These are phyloP conservation scores for Trypanosoma melophagium DNA, from an alignment of 208 protist genomes.

Conservation along the genomic window DNA sequence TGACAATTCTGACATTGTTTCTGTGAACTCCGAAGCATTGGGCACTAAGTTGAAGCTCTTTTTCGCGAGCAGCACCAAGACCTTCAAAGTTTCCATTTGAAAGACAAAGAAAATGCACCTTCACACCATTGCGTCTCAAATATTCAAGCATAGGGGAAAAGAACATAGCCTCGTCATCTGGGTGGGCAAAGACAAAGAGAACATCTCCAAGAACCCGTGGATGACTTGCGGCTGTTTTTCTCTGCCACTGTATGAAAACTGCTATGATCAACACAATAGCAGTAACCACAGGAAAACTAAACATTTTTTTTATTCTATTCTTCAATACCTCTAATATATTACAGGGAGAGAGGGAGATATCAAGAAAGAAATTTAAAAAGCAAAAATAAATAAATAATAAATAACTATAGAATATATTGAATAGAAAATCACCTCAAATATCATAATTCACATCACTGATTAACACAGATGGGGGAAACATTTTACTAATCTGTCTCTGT, in stretches of 20 bases:
- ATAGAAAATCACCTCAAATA: too few relatives aligned
- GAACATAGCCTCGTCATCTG: constrained; percentile 93
- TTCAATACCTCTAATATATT: too few relatives aligned
- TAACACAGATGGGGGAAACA: too few relatives aligned
- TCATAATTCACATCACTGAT: too few relatives aligned
- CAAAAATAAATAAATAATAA: background rate
- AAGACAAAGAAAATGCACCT: constrained; percentile 91
- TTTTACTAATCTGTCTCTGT: background rate
- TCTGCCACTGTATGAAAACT: constrained; percentile 54
- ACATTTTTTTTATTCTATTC: constrained; percentile 12
- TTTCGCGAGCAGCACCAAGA: constrained; percentile 68
- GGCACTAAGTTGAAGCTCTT: constrained; percentile 88
- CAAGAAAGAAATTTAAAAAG: constrained; percentile 7
- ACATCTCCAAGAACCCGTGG: constrained; percentile 71
- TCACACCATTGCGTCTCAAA: constrained; percentile 37
- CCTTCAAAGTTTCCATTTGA: constrained; percentile 90
- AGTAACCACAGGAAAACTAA: constrained; percentile 5
- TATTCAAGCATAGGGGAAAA: constrained; percentile 74
- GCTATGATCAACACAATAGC: constrained; percentile 25
- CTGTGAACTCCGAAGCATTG: constrained; percentile 64
- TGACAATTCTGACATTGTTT: constrained; percentile 60
- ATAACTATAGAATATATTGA: background rate
- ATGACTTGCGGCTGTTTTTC: constrained; percentile 19
- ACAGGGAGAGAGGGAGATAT: background rate
- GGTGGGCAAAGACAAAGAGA: constrained; percentile 89